Conservation (phyloP, 192 early-diverging fungal genomes). For the Martensiomyces pterosporus region DNA sequence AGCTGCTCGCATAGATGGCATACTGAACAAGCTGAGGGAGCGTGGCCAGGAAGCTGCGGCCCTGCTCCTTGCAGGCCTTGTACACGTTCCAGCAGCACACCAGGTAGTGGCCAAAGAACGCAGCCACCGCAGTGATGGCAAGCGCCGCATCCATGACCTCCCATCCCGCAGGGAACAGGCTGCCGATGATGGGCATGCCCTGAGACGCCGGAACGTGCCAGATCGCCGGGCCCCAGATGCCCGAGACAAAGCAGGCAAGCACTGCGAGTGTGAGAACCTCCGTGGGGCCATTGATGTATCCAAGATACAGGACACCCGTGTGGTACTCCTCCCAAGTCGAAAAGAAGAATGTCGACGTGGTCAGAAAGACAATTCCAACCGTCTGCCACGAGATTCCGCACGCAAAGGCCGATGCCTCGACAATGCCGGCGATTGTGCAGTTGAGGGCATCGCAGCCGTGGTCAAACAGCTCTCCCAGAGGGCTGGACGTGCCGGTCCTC, state of each 20-base stretch:
- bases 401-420: slow-evolving; percentile 69
- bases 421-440: slow-evolving; percentile 68
- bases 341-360: slow-evolving; percentile 74
- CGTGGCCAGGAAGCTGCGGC: slow-evolving; percentile 59
- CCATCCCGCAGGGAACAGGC: slow-evolving; percentile 40
- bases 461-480: slow-evolving; percentile 81
- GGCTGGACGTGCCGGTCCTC: slow-evolving; percentile 70
- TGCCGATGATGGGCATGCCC: slow-evolving; percentile 36
- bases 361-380: slow-evolving; percentile 58
- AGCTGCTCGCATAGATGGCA: slow-evolving; percentile 55
- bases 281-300: slow-evolving; percentile 80
- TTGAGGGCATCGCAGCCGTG: slow-evolving; percentile 86
- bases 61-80: slow-evolving; percentile 51
- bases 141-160: slow-evolving; percentile 39
- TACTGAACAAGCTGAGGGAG: slow-evolving; percentile 64
- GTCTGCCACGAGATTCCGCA: slow-evolving; percentile 68
- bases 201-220: slow-evolving; percentile 39
- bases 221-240: slow-evolving; percentile 56
- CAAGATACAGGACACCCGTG: slow-evolving; percentile 79
- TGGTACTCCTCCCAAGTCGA: slow-evolving; percentile 92
- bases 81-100: slow-evolving; percentile 49
- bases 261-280: slow-evolving; percentile 76
- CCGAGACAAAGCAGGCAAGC: slow-evolving; percentile 62
- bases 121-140: slow-evolving; percentile 20
- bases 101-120: slow-evolving; percentile 42